Conservation (phyloP, 805 yeast species). For the Teunomyces tritomae region DNA sequence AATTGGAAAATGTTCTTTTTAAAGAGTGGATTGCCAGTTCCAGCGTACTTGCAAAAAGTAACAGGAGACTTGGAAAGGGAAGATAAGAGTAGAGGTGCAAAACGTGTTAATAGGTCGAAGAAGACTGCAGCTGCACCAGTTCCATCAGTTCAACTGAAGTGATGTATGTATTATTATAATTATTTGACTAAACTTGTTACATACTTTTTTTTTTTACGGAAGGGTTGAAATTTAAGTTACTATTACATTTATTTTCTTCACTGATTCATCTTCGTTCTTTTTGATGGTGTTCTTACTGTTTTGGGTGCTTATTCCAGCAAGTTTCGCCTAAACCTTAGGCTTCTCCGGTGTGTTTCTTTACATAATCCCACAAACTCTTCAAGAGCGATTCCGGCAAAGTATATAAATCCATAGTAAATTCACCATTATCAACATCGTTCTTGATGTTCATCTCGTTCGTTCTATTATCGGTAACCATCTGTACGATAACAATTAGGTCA, state of each 20-base stretch:
- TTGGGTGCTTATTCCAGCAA: not conserved
- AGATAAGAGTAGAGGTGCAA: slow-evolving; percentile 38
- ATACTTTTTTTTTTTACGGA: not conserved
- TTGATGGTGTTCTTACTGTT: not conserved
- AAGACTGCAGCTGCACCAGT: slow-evolving; percentile 43
- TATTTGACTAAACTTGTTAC: slow-evolving; percentile 7
- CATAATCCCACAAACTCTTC: slow-evolving; percentile 93
- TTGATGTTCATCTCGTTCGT: slow-evolving; percentile 94
- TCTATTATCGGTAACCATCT: slow-evolving; percentile 94
- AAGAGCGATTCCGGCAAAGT: slow-evolving; percentile 89
- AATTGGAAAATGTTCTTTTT: slow-evolving; percentile 89
- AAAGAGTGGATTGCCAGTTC: slow-evolving; percentile 72
- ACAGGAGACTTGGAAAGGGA: slow-evolving; percentile 79
- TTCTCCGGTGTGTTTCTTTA: slow-evolving; percentile 57
- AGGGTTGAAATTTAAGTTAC: not conserved
- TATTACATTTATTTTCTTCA: slow-evolving; percentile 1
- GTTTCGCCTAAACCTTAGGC: slow-evolving; percentile 2
- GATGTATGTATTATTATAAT: not conserved
- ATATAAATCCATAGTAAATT: slow-evolving; percentile 92
- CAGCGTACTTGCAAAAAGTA: slow-evolving; percentile 74
- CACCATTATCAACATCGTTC: slow-evolving; percentile 95
- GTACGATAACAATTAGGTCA: slow-evolving; percentile 90
- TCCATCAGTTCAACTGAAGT: slow-evolving; percentile 18
- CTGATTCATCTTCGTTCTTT: not conserved
- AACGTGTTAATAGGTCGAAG: slow-evolving; percentile 24